Percentiles rank a stretch among this genome's conserved stretches.
These are phyloP conservation scores for Pyrus hybrid DNA, from an alignment of 331 rosid genomes.

Conservation along the genomic window DNA sequence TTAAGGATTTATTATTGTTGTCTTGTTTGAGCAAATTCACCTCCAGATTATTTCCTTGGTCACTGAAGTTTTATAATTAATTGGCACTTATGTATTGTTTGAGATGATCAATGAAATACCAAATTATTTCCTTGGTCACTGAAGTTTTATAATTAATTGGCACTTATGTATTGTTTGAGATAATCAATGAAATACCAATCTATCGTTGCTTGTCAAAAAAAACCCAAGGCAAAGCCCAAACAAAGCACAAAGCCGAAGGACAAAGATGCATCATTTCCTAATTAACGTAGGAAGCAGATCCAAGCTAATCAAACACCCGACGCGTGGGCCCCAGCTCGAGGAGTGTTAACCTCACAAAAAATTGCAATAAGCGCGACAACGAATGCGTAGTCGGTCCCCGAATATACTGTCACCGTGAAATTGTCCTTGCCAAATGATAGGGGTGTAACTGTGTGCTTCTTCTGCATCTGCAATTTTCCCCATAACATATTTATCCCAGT, in stretches of 20 bases:
- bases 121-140: no score
- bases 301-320: neutral
- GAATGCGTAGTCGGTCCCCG: conserved; percentile 50
- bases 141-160: no score
- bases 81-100: no score
- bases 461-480: conserved; percentile 47
- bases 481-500: neutral
- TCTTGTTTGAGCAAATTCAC: no score
- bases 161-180: no score
- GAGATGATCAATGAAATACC: no score
- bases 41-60: no score
- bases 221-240: neutral
- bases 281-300: neutral
- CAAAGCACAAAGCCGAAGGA: neutral
- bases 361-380: conserved; percentile 31
- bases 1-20: no score
- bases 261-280: neutral
- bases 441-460: conserved; percentile 28
- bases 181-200: no score
- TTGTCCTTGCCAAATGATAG: conserved; percentile 27
- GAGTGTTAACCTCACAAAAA: conserved; percentile 23
- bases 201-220: neutral
- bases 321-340: no score
- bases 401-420: conserved; percentile 35
- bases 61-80: no score